Evolutionary conservation across 352 stramenopile species (phyloP).

Genomic region (Pythium vanterpoolii): DNA sequence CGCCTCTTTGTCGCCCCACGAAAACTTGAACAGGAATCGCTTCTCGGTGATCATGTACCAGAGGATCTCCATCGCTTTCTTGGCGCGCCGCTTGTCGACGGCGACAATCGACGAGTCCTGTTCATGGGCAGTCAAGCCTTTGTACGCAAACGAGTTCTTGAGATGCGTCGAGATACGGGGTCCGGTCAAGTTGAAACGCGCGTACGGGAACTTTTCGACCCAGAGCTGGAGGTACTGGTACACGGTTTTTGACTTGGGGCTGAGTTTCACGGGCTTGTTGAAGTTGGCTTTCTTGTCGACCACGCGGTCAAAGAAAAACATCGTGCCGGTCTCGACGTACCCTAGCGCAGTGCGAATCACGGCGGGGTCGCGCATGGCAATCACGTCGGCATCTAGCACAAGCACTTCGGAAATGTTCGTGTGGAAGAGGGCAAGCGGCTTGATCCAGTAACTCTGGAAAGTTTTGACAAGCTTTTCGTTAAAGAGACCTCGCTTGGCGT

Average conservation of each 20-base stretch:
- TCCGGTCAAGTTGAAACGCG: slow-evolving; percentile 30
- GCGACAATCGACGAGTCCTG: slow-evolving; percentile 57
- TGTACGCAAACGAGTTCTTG: slow-evolving; percentile 39
- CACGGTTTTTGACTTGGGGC: slow-evolving; percentile 20
- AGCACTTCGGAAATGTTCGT: slow-evolving; percentile 44
- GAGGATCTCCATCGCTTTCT: slow-evolving; percentile 29
- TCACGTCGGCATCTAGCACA: slow-evolving; percentile 48
- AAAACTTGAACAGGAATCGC: slow-evolving; percentile 52
- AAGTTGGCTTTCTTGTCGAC: slow-evolving; percentile 48
- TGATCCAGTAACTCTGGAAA: slow-evolving; percentile 66
- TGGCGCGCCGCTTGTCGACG: slow-evolving; percentile 47
- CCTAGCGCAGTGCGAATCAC: slow-evolving; percentile 35
- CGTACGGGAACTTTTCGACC: slow-evolving; percentile 55
- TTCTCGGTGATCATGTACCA: slow-evolving; percentile 44
- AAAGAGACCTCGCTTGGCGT: slow-evolving; percentile 25
- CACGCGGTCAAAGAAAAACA: slow-evolving; percentile 72
- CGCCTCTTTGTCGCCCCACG: slow-evolving; percentile 41
- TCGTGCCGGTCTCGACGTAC: slow-evolving; percentile 45
- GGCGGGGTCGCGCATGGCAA: slow-evolving; percentile 44
- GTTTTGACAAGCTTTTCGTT: slow-evolving; percentile 30
- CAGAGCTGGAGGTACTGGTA: slow-evolving; percentile 44
- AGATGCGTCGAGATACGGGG: slow-evolving; percentile 37
- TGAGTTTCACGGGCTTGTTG: slow-evolving; percentile 35
- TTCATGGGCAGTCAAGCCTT: slow-evolving; percentile 46
- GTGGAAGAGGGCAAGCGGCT: slow-evolving; percentile 52